Percentiles rank a stretch among this genome's conserved stretches.
Conservation (phyloP, 495 filamentous ascomycete species). For the Pyrenula aspistea region DNA sequence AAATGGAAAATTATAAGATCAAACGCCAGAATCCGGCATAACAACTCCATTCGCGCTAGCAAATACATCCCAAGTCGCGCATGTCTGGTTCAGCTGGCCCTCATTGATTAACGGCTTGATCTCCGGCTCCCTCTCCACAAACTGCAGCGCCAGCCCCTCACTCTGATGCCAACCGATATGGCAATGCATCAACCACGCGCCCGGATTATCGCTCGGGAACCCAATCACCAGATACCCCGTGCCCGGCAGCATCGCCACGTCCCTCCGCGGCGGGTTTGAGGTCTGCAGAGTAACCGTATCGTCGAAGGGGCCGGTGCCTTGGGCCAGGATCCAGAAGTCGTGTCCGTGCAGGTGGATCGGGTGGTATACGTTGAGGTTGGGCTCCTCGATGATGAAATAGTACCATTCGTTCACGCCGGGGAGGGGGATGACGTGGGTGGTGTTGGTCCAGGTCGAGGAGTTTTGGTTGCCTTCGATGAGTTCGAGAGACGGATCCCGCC, state of each 20-base stretch:
- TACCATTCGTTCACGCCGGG: conserved; percentile 47
- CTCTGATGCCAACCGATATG: conserved; percentile 37
- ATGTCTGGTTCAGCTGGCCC: not conserved
- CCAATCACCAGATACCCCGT: not conserved
- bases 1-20: too few species aligned
- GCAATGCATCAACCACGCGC: conserved; percentile 40
- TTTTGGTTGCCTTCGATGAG: conserved; percentile 25
- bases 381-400: not conserved
- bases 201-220: conserved; percentile 39
- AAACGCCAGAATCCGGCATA: not conserved
- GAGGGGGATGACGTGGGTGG: not conserved
- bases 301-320: conserved; percentile 20
- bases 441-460: not conserved
- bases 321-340: conserved; percentile 59
- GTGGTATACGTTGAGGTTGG: conserved; percentile 55
- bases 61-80: not conserved
- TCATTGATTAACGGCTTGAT: not conserved
- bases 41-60: not conserved
- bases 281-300: not conserved
- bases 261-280: conserved; percentile 40
- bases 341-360: conserved; percentile 89
- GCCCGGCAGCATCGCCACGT: conserved; percentile 19
- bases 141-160: conserved; percentile 33
- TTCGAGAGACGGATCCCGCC: not conserved
- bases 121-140: conserved; percentile 20